Conservation (phyloP, 805 yeast genomes). For the Spathaspora passalidarum region DNA sequence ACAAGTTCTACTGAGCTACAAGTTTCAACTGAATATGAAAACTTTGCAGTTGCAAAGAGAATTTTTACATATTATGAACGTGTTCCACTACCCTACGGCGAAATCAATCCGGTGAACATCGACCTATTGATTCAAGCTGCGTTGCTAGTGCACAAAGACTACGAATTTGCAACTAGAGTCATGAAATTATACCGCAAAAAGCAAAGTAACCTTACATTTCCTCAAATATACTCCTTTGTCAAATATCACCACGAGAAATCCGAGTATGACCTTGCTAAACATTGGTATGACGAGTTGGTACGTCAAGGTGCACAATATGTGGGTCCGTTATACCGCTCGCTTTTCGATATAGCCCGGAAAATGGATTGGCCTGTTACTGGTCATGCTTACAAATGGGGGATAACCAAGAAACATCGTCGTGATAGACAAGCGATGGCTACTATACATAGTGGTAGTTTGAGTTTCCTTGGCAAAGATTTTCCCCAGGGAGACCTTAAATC, state of each 20-base stretch:
- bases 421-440: conserved; percentile 16
- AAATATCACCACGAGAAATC: conserved; percentile 29
- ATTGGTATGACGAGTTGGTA: conserved; percentile 36
- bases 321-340: conserved; percentile 22
- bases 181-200: conserved; percentile 22
- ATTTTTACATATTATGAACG: conserved; percentile 24
- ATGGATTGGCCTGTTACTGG: conserved; percentile 36
- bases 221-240: conserved; percentile 38
- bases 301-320: conserved; percentile 29
- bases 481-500: neutral
- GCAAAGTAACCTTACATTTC: conserved; percentile 34
- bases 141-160: conserved; percentile 30
- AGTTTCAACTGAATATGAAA: conserved; percentile 1
- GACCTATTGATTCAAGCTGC: conserved; percentile 31
- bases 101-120: conserved; percentile 20
- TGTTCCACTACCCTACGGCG: conserved; percentile 10
- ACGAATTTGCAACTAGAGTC: conserved; percentile 29
- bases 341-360: conserved; percentile 33
- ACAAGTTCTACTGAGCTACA: conserved; percentile 12
- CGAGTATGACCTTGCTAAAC: conserved; percentile 28
- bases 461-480: neutral
- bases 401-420: conserved; percentile 20
- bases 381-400: conserved; percentile 24
- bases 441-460: conserved; percentile 7
- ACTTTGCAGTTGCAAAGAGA: conserved; percentile 24